Evolutionary conservation across 495 filamentous ascomycete genomes (phyloP).

Genomic region (Talaromyces wortmannii): DNA sequence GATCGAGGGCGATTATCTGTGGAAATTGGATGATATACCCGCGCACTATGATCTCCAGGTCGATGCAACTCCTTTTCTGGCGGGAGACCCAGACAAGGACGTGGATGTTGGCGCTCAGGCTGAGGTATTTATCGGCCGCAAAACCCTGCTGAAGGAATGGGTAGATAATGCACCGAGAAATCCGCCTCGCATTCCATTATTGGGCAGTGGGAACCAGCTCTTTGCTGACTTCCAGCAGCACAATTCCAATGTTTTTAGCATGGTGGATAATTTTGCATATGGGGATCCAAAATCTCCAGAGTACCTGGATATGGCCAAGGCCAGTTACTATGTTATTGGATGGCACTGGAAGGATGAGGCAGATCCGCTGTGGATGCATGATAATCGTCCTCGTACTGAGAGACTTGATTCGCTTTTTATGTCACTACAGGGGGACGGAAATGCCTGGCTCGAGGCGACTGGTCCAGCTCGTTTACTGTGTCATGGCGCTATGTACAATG

Average conservation of each 20-base stretch:
- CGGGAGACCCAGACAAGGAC: conserved; percentile 4
- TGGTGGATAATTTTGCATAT: conserved; percentile 39
- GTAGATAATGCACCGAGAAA: conserved; percentile 13
- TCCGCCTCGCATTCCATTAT: no score
- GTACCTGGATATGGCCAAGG: conserved; percentile 18
- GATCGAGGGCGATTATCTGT: conserved; percentile 36
- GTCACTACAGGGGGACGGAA: neutral
- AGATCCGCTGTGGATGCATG: no score
- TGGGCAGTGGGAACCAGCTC: no score
- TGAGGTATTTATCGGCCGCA: conserved; percentile 44
- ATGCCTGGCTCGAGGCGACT: neutral
- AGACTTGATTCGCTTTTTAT: conserved; percentile 5
- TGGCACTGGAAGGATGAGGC: conserved; percentile 40
- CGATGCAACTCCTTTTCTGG: conserved; percentile 35
- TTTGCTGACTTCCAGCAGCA: conserved; percentile 46
- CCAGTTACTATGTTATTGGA: conserved; percentile 44
- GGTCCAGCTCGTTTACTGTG: conserved; percentile 10
- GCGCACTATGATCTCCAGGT: conserved; percentile 32
- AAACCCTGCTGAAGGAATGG: no score
- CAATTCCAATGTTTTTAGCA: conserved; percentile 43
- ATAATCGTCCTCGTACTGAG: no score
- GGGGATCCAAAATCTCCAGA: conserved; percentile 2
- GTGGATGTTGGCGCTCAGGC: no score
- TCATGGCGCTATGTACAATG: conserved; percentile 44
- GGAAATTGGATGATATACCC: conserved; percentile 24